Evolutionary conservation across 495 filamentous ascomycete species (phyloP), one percentile per base, ranked within the genome.

Genomic region (Hypoxylon perforatum): DNA sequence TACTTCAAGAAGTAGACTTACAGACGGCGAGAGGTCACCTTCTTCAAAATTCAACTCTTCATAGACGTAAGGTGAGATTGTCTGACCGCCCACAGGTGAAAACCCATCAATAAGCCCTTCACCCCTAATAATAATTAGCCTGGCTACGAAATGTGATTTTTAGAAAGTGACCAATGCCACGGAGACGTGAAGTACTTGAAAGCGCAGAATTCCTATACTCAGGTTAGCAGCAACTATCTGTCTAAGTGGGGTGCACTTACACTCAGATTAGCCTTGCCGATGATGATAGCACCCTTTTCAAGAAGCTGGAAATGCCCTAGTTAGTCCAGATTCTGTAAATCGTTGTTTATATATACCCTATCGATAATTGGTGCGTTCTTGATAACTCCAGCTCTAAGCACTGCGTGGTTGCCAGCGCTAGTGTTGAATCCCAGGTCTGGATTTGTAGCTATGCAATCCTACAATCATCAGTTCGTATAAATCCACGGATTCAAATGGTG

Each of bases 11-110:
- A 44, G 19, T 10, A 44, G 19, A 19, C 77, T 70, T 17, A 67
- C 66, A 6, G 28, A 38, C 3, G 54, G 45, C 28, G 25, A 28
- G 25, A 28, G 25, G 25, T 28, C 25, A 28, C 25, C 25, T 28
- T 76, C 74, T 18, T 70, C 19, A 11, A 71, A 59, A 5, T 66
- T 49, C 3, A 72, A 35, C 7, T 58, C 68, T 19, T 64, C 69
- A 15, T n/a, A 23, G 11, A 77, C 45, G 44, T 51, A 63, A n/a
- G 65, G 47, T 17, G 65, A 65, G 28, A 30, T 44, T 28, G 53
- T 65, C 56, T 69, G 65, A 6, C 65, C 65, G 12, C 65, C 61
- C 12, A 30, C 18, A 28, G 25, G 25, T 14, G 65, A 60, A 19
- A 42, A 57, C 53, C 60, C 64, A 4, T 61, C 65, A 21, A 60